phyloP scores from a whole-genome alignment of 139 green algal species.

The Micractinium conductrix region DNA sequence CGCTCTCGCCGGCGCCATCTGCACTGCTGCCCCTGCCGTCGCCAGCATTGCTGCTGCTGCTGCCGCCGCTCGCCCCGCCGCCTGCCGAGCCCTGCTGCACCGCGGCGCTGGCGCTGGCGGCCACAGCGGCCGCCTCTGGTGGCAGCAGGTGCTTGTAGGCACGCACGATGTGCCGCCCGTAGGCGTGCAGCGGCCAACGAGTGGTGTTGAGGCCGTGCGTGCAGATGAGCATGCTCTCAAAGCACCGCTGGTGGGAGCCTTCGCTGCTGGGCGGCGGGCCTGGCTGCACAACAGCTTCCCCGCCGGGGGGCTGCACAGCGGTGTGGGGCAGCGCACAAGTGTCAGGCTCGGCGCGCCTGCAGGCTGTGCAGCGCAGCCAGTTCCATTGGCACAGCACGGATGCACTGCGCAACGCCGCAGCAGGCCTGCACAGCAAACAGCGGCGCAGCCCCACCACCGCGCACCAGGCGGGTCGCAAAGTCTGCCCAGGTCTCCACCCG shows the following conservation, averaged over 20 bases:
- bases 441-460: neutral
- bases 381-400: neutral
- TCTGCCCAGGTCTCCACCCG: constrained; percentile 24
- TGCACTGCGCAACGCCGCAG: neutral
- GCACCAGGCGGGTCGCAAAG: neutral
- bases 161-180: neutral
- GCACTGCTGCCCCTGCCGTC: too few relatives aligned
- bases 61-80: too few relatives aligned
- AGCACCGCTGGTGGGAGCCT: constrained; percentile 16
- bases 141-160: neutral
- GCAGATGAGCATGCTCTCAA: constrained; percentile 25
- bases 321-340: neutral
- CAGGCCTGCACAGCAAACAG: neutral
- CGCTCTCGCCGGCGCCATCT: too few relatives aligned
- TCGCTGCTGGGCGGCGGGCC: neutral
- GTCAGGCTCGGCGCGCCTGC: neutral
- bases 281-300: neutral
- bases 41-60: neutral
- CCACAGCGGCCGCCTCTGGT: neutral
- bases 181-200: constrained; percentile 23
- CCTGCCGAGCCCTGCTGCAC: neutral
- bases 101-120: neutral
- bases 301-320: neutral
- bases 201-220: constrained; percentile 20
- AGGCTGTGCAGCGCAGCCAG: too few relatives aligned